Base-by-base conservation (phyloP, 352 stramenopile species). In the Pythium aphanidermatum region DNA sequence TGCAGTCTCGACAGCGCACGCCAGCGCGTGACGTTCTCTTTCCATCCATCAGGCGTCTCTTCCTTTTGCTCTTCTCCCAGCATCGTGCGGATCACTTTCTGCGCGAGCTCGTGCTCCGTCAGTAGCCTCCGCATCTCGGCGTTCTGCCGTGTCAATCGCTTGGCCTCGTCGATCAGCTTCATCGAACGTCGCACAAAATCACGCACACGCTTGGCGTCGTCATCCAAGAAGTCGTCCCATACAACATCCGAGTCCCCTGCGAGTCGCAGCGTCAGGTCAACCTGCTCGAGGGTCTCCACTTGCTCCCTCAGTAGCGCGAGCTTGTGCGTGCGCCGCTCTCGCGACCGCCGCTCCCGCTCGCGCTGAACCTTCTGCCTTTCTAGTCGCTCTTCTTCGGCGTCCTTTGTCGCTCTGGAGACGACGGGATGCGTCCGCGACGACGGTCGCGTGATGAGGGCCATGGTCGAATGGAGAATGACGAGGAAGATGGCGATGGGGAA, bases 161-260 rank as follows among this genome's bases (percentile, higher is more conserved):
- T 8, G 12, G 29, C 17, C 19, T 42, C 24, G 8, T 31, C 0
- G 11, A 10, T 19, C 16, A 20, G 10, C 3, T 32, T 32, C n/a
- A 29, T 4, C 2, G 36, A 19, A 1, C 44, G 33, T 12, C 32
- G 44, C 23, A 36, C 13, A 7, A 10, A 19, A 9, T 17, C 14
- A 4, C 32, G 33, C n/a, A 26, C 36, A 17, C 24, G 24, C 16
- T 40, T 40, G 5, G 29, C 9, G n/a, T 51, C 33, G 14, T 51
- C 44, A 12, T 44, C 44, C 5, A 51, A 34, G 12, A 51, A 43
- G 2, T 23, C 44, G 25, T 51, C 44, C 32, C 25, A 51, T 14
- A 43, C 33, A 4, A 17, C 32, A 16, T 43, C 44, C 5, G 24
- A n/a, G 13, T 51, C 44, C 1, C 10, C 21, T 17, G 43, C 8